phyloP scores from a whole-genome alignment of 129 eudicot species.

The Pseudognaphalium luteoalbum region DNA sequence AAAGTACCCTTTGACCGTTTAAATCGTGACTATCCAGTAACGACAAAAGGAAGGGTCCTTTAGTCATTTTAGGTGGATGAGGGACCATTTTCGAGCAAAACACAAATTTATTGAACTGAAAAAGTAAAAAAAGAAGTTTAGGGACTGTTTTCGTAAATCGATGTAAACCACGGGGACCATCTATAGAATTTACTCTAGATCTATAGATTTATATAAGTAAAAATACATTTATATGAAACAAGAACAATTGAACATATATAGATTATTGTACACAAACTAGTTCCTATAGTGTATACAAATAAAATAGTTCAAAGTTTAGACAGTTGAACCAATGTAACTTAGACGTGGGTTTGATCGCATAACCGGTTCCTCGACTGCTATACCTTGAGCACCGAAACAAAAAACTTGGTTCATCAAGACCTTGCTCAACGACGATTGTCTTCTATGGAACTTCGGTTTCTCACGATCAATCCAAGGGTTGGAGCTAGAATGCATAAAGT shows the following conservation, averaged over 20 bases:
- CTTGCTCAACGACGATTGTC: slow-evolving; percentile 54
- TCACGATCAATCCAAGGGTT: slow-evolving; percentile 29
- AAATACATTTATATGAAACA: not conserved
- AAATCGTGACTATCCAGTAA: no score
- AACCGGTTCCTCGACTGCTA: slow-evolving; percentile 47
- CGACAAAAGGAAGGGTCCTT: no score
- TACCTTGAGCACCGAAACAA: slow-evolving; percentile 78
- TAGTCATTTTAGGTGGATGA: no score
- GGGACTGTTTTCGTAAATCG: no score
- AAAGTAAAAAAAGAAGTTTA: no score
- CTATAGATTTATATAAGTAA: no score
- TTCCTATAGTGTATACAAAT: not conserved
- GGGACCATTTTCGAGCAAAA: no score
- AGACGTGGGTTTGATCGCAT: slow-evolving; percentile 27
- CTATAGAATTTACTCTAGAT: no score
- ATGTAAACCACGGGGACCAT: no score
- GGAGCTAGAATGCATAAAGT: slow-evolving; percentile 26
- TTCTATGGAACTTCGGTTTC: slow-evolving; percentile 35
- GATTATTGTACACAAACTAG: not conserved
- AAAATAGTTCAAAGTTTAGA: slow-evolving; percentile 12
- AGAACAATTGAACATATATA: not conserved
- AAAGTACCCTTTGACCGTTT: no score
- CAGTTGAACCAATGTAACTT: slow-evolving; percentile 28
- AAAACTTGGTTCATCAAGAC: slow-evolving; percentile 68
- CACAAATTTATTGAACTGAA: no score